Evolutionary conservation across 1,284 basidiomycete species (phyloP).

Genomic region (Puccinia triticina): DNA sequence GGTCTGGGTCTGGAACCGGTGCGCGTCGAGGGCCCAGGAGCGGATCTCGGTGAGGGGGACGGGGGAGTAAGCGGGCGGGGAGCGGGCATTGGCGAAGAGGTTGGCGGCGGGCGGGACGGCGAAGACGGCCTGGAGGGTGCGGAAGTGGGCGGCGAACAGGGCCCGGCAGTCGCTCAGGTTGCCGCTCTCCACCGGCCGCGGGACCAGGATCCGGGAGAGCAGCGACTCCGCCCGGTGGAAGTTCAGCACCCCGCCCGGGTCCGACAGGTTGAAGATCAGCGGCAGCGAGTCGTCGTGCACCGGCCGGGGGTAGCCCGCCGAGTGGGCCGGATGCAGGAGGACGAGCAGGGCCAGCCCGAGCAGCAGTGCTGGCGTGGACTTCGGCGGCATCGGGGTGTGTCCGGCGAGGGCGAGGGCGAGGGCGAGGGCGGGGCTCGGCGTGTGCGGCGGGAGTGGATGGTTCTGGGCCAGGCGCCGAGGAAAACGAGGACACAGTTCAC

Average conservation of each 20-base stretch:
- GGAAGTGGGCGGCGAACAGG: slow-evolving; percentile 24
- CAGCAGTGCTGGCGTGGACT: too few species aligned
- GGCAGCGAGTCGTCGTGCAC: slow-evolving; percentile 14
- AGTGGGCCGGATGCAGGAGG: too few species aligned
- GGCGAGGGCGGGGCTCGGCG: too few species aligned
- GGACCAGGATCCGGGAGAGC: slow-evolving; percentile 37
- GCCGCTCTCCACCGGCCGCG: slow-evolving; percentile 32
- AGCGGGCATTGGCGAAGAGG: not conserved
- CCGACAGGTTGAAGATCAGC: slow-evolving; percentile 34
- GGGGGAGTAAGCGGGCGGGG: slow-evolving; percentile 21
- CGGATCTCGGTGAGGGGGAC: slow-evolving; percentile 12
- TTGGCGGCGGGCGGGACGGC: slow-evolving; percentile 4
- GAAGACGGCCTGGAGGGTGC: slow-evolving; percentile 5
- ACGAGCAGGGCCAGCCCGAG: too few species aligned
- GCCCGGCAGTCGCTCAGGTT: slow-evolving; percentile 34
- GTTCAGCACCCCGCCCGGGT: slow-evolving; percentile 23
- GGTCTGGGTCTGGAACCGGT: slow-evolving; percentile 76
- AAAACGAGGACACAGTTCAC: too few species aligned
- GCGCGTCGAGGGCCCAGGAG: slow-evolving; percentile 59
- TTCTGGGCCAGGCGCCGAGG: too few species aligned
- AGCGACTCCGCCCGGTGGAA: slow-evolving; percentile 30
- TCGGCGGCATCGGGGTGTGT: too few species aligned
- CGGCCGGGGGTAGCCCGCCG: too few species aligned
- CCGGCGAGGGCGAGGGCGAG: too few species aligned
- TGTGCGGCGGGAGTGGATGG: too few species aligned